Evolutionary conservation across 1,139 yeast species (phyloP).

Genomic region (Zygosaccharomyces pseudobailii): DNA sequence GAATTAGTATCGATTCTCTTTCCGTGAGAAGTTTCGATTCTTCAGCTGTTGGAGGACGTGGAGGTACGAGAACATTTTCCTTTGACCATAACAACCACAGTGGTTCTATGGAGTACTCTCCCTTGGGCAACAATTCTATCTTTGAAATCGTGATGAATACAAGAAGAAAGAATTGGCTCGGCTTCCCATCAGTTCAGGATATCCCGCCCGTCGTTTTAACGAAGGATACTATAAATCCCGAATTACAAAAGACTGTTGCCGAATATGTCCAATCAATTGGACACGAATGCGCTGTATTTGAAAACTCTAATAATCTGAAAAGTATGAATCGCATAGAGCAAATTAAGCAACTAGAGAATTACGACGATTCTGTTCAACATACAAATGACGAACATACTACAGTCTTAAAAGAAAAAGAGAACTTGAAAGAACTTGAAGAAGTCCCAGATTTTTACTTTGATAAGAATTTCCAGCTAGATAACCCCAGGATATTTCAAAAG

Average conservation of each 20-base stretch:
- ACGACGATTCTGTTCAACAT: slow-evolving; percentile 37
- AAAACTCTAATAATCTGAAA: slow-evolving; percentile 32
- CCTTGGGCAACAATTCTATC: slow-evolving; percentile 75
- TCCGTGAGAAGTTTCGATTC: slow-evolving; percentile 36
- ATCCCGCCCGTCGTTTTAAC: slow-evolving; percentile 79
- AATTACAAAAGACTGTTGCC: slow-evolving; percentile 46
- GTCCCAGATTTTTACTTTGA: slow-evolving; percentile 69
- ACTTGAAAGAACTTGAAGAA: slow-evolving; percentile 18
- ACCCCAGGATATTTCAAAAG: slow-evolving; percentile 75
- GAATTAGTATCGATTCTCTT: slow-evolving; percentile 26
- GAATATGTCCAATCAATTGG: slow-evolving; percentile 45
- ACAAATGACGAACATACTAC: slow-evolving; percentile 29
- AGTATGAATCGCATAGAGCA: slow-evolving; percentile 41
- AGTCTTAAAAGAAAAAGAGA: slow-evolving; percentile 13
- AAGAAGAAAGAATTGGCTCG: slow-evolving; percentile 38
- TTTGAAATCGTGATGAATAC: slow-evolving; percentile 56
- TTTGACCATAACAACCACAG: slow-evolving; percentile 24
- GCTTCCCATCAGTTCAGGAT: slow-evolving; percentile 72
- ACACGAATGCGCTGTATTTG: slow-evolving; percentile 52
- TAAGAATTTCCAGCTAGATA: slow-evolving; percentile 72
- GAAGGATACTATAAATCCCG: slow-evolving; percentile 48
- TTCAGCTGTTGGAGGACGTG: slow-evolving; percentile 17
- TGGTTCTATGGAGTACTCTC: slow-evolving; percentile 42
- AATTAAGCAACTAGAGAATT: slow-evolving; percentile 18
- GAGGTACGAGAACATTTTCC: slow-evolving; percentile 14